Percentiles rank a stretch among this genome's conserved stretches.
Conservation (phyloP, 192 early-diverging fungal species). For the Chytriomyces hyalinus region DNA sequence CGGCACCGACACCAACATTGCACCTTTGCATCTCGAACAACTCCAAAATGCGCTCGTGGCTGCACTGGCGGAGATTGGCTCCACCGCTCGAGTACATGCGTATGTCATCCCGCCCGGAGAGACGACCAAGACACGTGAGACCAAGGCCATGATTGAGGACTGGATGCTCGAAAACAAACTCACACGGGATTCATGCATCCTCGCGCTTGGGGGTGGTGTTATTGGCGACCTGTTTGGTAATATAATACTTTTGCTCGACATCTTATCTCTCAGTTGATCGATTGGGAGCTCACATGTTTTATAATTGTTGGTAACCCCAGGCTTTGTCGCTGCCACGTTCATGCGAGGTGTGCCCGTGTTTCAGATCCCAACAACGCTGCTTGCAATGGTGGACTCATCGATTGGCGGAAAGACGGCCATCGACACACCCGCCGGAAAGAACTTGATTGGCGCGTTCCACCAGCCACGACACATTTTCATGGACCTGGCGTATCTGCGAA, state of each 20-base stretch:
- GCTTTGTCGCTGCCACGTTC: conserved; percentile 94
- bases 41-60: conserved; percentile 5
- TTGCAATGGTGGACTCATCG: conserved; percentile 98
- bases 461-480: conserved; percentile 94
- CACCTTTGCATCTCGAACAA: conserved; percentile 67
- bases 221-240: conserved; percentile 92
- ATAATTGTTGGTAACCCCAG: conserved; percentile 27
- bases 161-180: conserved; percentile 83
- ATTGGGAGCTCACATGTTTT: background rate
- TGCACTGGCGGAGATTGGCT: background rate
- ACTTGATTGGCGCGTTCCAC: conserved; percentile 95
- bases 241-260: background rate
- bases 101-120: conserved; percentile 89
- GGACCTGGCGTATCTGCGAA: conserved; percentile 82
- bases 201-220: conserved; percentile 96
- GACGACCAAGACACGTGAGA: conserved; percentile 81
- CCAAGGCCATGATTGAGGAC: conserved; percentile 90
- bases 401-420: conserved; percentile 97
- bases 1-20: conserved; percentile 87
- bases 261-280: background rate
- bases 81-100: conserved; percentile 60
- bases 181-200: conserved; percentile 89
- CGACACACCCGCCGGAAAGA: conserved; percentile 95
- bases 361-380: conserved; percentile 94
- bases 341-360: conserved; percentile 94